Evolutionary conservation across 139 green algal species (phyloP), one percentile per base, ranked within the genome.

Genomic region (Picochlorum sp.): DNA sequence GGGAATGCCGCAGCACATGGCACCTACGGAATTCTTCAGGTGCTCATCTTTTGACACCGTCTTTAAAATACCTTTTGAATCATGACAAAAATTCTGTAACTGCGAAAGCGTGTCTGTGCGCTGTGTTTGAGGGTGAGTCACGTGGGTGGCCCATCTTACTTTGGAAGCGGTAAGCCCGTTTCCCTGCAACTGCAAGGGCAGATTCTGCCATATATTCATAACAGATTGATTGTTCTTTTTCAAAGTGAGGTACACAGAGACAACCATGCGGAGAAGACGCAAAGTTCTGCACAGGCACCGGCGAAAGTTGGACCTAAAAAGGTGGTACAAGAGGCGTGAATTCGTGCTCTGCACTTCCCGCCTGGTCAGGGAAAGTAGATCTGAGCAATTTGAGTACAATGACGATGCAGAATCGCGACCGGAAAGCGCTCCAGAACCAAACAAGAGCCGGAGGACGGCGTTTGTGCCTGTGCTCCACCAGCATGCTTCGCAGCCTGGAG

Each of bases 201-300:
- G 47, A 52, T 52, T 52, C 47, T 52, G 47, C 47, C 47, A 52
- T 52, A 52, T 52, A 52, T 52, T 52, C 15, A 52, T 52, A 13
- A 18, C 1, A 52, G 9, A 24, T 2, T 52, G 47, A 52, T 18
- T n/a, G n/a, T n/a, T n/a, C n/a, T n/a, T 52, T 52, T 52, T 52
- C 47, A 52, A 52, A 52, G 13, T 52, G 47, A 52, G 47, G 47
- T 52, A 13, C 47, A 52, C 47, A 52, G 47, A 52, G 47, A 23
- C 13, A 52, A 52, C 47, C 47, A 52, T 52, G 47, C 47, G 9
- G 47, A 13, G 47, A 52, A 52, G 47, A 52, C 47, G 47, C 47
- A 52, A 52, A 52, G 47, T 52, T 52, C 15, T 52, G 47, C 47
- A 52, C 15, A 52, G 47, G 15, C 47, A 52, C 47, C 47, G 47